A percentile compares a stretch with the other conserved stretches of the same genome.
Conservation (phyloP, 108 stramenopile genomes). For the Skeletonema costatum region DNA sequence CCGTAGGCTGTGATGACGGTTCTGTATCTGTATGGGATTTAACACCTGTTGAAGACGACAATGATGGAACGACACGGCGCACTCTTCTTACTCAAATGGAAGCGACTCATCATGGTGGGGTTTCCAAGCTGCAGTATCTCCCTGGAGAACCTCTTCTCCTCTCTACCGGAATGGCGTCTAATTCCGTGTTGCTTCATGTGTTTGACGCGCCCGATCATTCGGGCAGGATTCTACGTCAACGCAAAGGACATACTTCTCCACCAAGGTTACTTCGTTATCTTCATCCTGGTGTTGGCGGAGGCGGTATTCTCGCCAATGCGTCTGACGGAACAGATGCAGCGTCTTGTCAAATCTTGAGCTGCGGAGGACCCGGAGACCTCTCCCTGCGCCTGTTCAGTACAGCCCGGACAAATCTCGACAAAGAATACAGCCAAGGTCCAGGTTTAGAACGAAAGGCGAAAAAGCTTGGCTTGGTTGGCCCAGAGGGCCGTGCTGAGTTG, state of each 20-base stretch:
- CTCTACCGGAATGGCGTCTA: constrained; percentile 72
- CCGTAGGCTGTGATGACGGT: constrained; percentile 80
- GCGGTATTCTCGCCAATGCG: constrained; percentile 62
- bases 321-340: constrained; percentile 82
- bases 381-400: constrained; percentile 83
- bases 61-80: constrained; percentile 41
- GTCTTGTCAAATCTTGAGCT: constrained; percentile 80
- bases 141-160: constrained; percentile 83
- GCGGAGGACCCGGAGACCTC: constrained; percentile 64
- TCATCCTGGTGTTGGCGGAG: constrained; percentile 64
- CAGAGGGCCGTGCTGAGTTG: constrained; percentile 59
- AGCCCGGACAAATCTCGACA: constrained; percentile 78
- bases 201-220: constrained; percentile 90
- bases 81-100: constrained; percentile 71
- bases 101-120: constrained; percentile 72
- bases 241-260: constrained; percentile 80
- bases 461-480: constrained; percentile 59
- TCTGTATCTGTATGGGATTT: constrained; percentile 85
- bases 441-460: constrained; percentile 78
- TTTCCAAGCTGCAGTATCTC: constrained; percentile 69
- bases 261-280: constrained; percentile 72
- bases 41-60: constrained; percentile 60
- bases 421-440: constrained; percentile 84
- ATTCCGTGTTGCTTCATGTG: constrained; percentile 73
- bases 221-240: constrained; percentile 67